phyloP scores from a whole-genome alignment of 306 rosid species.

The Castanopsis chinensis region DNA sequence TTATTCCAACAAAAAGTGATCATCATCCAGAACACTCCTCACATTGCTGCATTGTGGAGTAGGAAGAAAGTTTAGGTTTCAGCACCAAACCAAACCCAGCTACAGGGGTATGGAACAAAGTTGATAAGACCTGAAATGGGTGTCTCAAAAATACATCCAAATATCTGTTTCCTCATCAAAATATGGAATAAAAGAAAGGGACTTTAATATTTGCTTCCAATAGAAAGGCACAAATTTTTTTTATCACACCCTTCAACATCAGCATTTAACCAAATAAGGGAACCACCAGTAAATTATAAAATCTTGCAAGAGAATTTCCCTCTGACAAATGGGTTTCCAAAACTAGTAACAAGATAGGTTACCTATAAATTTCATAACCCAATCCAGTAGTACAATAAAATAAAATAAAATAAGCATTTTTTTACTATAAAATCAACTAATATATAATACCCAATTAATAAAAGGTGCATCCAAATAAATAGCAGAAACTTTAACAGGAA shows the following conservation, averaged over 20 bases:
- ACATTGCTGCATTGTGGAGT: background rate
- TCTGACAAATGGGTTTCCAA: background rate
- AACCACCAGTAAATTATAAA: background rate
- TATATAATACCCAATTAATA: background rate
- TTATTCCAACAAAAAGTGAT: background rate
- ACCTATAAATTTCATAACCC: background rate
- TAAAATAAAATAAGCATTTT: background rate
- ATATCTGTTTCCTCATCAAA: background rate
- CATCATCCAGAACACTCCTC: background rate
- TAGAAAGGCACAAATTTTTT: background rate
- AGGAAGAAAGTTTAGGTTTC: background rate
- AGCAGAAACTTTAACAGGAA: background rate
- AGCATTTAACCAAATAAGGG: background rate
- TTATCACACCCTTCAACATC: background rate
- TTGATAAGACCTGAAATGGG: background rate
- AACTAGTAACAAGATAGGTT: too few relatives aligned
- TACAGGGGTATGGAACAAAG: too few relatives aligned
- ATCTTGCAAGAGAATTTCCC: background rate
- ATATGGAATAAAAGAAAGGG: background rate
- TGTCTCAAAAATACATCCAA: background rate
- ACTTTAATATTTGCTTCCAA: background rate
- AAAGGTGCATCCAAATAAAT: background rate
- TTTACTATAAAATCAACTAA: too few relatives aligned
- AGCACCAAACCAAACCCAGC: too few relatives aligned
- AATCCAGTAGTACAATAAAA: background rate